Base-by-base conservation (phyloP, 2,329 filamentous ascomycete species). In the Didymella keratinophila region DNA sequence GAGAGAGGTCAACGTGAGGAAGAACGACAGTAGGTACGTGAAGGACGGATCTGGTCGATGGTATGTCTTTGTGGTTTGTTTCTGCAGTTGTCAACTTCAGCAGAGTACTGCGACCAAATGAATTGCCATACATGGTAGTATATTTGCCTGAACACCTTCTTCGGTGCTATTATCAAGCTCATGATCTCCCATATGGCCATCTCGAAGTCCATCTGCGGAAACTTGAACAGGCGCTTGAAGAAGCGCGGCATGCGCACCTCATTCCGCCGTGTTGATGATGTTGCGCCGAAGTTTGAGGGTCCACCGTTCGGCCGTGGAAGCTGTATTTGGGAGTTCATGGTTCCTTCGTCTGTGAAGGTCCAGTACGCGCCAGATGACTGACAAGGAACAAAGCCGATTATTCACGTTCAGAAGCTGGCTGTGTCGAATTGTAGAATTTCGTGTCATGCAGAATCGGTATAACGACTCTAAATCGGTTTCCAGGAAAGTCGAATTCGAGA, bases 121-220 rank as follows among this genome's bases (percentile, higher is more conserved):
- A 37, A n/a, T 36, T n/a, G 12, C 16, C 64, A 39, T 77, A 88
- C 86, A 77, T 89, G 87, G 70, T 89, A 89, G 75, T 89, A 89
- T 75, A 89, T 89, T 43, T 86, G 87, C 62, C 87, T 81, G 74
- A 90, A 90, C 49, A 90, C 87, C 73, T 89, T 89, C 78, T 89
- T 89, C 0, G 87, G 87, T 30, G 87, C 85, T 71, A 89, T 86
- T 63, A 90, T 81, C 52, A 90, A 79, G 68, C 84, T 86, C 61
- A 86, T 88, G 84, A 90, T 89, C 75, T 90, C 87, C 87, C 87
- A 90, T 66, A 89, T 84, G 20, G 87, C 87, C 82, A 89, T 88
- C 72, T 90, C 87, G 72, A 90, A 90, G 79, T 90, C 87, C 87
- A 90, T 89, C 67, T 89, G 87, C 11, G 87, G 87, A 70, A 89